Percentiles rank a stretch among this genome's conserved stretches.
phyloP scores from a whole-genome alignment of 1,284 basidiomycete genomes.

The Austropuccinia psidii region DNA sequence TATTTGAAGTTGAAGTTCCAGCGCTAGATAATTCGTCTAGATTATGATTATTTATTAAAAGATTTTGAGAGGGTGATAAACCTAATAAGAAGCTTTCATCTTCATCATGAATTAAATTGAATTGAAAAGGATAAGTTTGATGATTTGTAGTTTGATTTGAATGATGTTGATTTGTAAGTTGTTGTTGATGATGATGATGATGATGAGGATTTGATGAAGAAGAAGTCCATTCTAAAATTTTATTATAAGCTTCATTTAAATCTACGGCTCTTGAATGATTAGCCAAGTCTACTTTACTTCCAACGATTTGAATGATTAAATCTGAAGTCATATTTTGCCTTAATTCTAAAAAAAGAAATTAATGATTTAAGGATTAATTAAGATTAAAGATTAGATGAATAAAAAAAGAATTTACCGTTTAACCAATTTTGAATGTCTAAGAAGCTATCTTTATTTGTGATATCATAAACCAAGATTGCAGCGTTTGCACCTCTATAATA shows the following conservation, averaged over 20 bases:
- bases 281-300: slow-evolving; percentile 74
- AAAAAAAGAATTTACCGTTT: slow-evolving; percentile 57
- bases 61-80: neutral
- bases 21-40: neutral
- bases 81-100: neutral
- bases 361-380: slow-evolving; percentile 7
- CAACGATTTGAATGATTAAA: slow-evolving; percentile 83
- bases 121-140: neutral
- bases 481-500: slow-evolving; percentile 98
- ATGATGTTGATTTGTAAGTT: neutral
- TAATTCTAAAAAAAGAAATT: slow-evolving; percentile 58
- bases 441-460: slow-evolving; percentile 82
- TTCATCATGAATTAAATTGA: neutral
- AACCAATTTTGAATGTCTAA: slow-evolving; percentile 88
- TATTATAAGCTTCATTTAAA: slow-evolving; percentile 62
- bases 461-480: slow-evolving; percentile 92
- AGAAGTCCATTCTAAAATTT: slow-evolving; percentile 42
- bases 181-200: neutral
- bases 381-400: neutral
- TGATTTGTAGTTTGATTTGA: neutral
- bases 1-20: neutral
- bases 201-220: neutral
- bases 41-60: neutral
- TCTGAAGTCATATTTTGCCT: slow-evolving; percentile 64
- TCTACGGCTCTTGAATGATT: slow-evolving; percentile 56